Conservation (phyloP, 345 rosid species). For the Citrus sinensis region DVS_A1.0 CM039169.1:31199001-31199500, state of each 20-base stretch:
- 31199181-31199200: slow-evolving; percentile 65
- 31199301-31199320: slow-evolving; percentile 22
- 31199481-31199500: slow-evolving; percentile 59
- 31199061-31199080: no score
- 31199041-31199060: no score
- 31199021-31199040: no score
- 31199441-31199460: slow-evolving; percentile 51
- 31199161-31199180: slow-evolving; percentile 38
- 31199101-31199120: no score
- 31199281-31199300: slow-evolving; percentile 43
- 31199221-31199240: slow-evolving; percentile 41
- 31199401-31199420: slow-evolving; percentile 39
- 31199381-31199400: slow-evolving; percentile 26
- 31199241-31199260: slow-evolving; percentile 39
- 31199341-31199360: slow-evolving; percentile 14
- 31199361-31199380: slow-evolving; percentile 7
- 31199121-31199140: no score
- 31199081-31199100: no score
- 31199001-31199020: no score
- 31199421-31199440: slow-evolving; percentile 39
- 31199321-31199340: neutral
- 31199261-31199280: slow-evolving; percentile 40
- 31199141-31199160: slow-evolving; percentile 1
- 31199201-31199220: slow-evolving; percentile 40
- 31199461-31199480: slow-evolving; percentile 62